Base-by-base conservation (phyloP, 108 stramenopile species). In the Seminavis robusta region DNA sequence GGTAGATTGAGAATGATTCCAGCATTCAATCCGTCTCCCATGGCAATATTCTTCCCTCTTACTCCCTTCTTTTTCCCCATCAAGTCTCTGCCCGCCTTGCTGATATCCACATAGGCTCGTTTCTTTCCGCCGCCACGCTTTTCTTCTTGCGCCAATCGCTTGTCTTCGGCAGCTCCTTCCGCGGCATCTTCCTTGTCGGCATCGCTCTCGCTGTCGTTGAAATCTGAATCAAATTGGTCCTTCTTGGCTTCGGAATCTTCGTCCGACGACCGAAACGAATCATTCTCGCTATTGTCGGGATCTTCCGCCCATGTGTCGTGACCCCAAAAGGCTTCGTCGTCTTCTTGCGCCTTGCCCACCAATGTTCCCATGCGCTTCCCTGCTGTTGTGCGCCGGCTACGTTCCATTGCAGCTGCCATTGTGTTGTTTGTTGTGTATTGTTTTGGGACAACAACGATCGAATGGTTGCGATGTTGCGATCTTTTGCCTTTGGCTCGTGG, bases 161-260 rank as follows among this genome's bases (percentile, higher is more conserved):
- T 30, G 51, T 87, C 86, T 36, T 70, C 81, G 3, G 63, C 70
- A 19, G 62, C 79, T 48, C 76, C 80, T 7, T 71, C 75, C 0
- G 65, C 73, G 6, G 34, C 68, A 19, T 69, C 88, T 9, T 80
- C 79, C 0, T 73, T 71, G 37, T 87, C 87, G 6, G 76, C 61
- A 29, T 87, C 85, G 19, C 57, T 74, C 52, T 94, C 92, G 24
- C 69, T 73, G 42, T 94, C 88, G 52, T 94, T 67, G 58, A 94
- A 94, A 63, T 94, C 92, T 6, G 88, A 89, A 68, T 94, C 92
- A 66, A 94, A 94, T 30, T 63, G 62, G 76, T 94, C 92, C 30
- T 69, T 78, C 8, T 57, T 50, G 0, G 53, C 70, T 0, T 42
- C 77, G 10, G 79, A 72, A 39, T 94, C 88, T 56, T 86, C 87